Evolutionary conservation across 202 grass and related monocot species (phyloP).

Genomic region (Zizania palustris): DNA sequence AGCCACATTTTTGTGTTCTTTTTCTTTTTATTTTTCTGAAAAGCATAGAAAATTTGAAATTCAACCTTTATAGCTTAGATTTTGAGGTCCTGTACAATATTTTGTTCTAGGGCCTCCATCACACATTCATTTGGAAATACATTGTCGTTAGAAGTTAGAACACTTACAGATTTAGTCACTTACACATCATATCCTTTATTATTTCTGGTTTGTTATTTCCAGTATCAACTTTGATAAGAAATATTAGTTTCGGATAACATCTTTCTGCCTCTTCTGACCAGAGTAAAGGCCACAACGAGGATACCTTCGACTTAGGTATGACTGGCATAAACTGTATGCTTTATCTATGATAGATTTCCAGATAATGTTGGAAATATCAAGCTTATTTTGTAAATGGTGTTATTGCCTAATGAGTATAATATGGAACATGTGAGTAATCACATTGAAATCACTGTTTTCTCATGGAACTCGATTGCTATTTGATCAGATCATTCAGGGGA

Average conservation of each 20-base stretch:
- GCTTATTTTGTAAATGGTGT: slow-evolving; percentile 7
- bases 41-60: no score
- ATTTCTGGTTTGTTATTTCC: not conserved
- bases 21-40: no score
- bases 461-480: slow-evolving; percentile 4
- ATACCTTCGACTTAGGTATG: slow-evolving; percentile 64
- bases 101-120: no score
- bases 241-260: slow-evolving; percentile 30
- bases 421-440: not conserved
- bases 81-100: no score
- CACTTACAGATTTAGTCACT: not conserved
- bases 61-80: no score
- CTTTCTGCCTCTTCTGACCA: slow-evolving; percentile 35
- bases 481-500: slow-evolving; percentile 50
- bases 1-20: no score
- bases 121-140: not conserved
- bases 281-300: slow-evolving; percentile 53
- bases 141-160: slow-evolving; percentile 6
- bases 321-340: slow-evolving; percentile 14
- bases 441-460: slow-evolving; percentile 14
- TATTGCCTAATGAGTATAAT: slow-evolving; percentile 13
- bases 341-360: not conserved
- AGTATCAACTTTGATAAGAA: slow-evolving; percentile 14
- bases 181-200: slow-evolving; percentile 15
- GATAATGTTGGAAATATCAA: slow-evolving; percentile 1